These are phyloP conservation scores for Daldinia sp. DNA, from an alignment of 2,329 filamentous ascomycete genomes.

Conservation along the genomic window DNA sequence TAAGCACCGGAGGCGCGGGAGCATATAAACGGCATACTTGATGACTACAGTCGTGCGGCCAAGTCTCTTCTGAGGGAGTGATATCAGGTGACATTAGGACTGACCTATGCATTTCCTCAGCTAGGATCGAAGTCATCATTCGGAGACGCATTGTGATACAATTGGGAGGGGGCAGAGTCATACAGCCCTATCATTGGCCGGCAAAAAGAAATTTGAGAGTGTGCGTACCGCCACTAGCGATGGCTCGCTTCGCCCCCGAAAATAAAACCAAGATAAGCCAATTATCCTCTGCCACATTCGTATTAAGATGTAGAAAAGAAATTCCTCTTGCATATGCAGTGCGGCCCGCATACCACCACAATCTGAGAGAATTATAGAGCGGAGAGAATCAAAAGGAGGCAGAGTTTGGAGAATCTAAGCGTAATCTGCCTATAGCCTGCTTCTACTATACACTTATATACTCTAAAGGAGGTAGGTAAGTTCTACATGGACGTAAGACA, in stretches of 20 bases:
- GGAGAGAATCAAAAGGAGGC: not conserved
- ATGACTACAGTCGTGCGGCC: no score
- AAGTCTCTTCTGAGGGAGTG: not conserved
- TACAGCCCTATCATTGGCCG: not conserved
- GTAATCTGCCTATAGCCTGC: slow-evolving; percentile 2
- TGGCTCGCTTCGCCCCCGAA: not conserved
- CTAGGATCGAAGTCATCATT: not conserved
- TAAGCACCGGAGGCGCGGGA: not conserved
- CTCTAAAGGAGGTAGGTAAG: not conserved
- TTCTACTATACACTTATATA: not conserved
- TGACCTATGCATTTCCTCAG: not conserved
- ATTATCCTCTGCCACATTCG: not conserved
- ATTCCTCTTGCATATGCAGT: not conserved
- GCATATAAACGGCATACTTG: not conserved
- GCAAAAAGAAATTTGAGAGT: not conserved
- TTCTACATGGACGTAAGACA: not conserved
- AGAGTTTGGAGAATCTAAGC: not conserved
- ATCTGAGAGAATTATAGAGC: not conserved
- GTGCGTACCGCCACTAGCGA: not conserved
- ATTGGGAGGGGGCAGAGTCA: not conserved
- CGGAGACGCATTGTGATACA: not conserved
- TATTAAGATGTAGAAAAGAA: not conserved
- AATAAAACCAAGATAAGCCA: not conserved
- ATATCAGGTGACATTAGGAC: not conserved
- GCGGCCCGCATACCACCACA: not conserved